Base-by-base conservation (phyloP, 2,329 filamentous ascomycete genomes). In the Drechslera avenae region DNA sequence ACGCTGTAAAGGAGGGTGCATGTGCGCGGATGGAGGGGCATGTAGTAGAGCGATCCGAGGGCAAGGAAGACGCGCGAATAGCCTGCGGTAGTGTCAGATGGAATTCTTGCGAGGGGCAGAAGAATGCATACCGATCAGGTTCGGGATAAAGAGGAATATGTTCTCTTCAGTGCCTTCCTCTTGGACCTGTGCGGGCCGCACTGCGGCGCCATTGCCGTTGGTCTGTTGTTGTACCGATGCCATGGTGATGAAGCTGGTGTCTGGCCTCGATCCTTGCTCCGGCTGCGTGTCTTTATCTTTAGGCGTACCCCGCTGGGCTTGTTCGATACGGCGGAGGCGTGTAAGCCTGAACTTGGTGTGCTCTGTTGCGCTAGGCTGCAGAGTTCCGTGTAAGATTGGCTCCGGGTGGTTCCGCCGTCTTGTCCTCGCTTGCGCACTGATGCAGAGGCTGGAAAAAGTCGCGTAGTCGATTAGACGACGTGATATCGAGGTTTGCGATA, bases 11-110 rank as follows among this genome's bases (percentile, higher is more conserved):
- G 85, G 41, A 92, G 75, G 52, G 90, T 92, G 78, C 93, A 97
- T 31, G 92, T 96, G 67, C 93, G 88, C n/a, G 93, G 93, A 75
- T 99, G 94, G 46, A 97, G 85, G 43, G 94, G 93, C 94, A 99
- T 99, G 80, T 97, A 99, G 80, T 97, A 96, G 61, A 99, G 86
- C 21, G 94, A 97, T 39, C 89, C 90, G 67, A 97, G 79, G 64
- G 92, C 91, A 61, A 81, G 77, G 41, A 81, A 69, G 62, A 81
- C 74, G 48, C 79, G 78, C 39, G 71, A 72, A 67, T 81, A 81
- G 56, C 79, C 79, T 81, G 51, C 2, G 14, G 5, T 37, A 13
- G 4, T 46, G 56, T 66, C 23, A 66, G 58, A 39, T 46, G 14
- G 31, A 17, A 28, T 2, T 39, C 5, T 23, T 26, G 34, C 31